Evolutionary conservation across 768 basidiomycete genomes (phyloP).

Genomic region (Termitomyces sp.): DNA sequence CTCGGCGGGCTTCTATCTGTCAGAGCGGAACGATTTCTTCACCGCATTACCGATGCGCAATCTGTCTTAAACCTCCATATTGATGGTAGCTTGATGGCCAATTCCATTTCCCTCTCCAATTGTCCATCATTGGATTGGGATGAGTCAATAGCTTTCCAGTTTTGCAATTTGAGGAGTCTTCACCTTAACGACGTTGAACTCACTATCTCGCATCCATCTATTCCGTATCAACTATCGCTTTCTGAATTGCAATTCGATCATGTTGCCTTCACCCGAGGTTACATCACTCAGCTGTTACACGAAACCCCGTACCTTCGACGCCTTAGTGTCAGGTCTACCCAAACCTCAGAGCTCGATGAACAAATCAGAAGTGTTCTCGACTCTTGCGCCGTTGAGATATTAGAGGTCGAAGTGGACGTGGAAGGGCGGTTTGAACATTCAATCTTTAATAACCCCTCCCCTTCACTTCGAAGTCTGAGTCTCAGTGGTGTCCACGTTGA

Average conservation of each 20-base stretch:
- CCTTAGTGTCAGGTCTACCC: constrained; percentile 30
- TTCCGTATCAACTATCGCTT: constrained; percentile 28
- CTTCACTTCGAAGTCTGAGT: constrained; percentile 31
- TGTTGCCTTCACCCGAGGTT: constrained; percentile 35
- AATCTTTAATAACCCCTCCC: constrained; percentile 25
- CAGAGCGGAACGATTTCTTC: constrained; percentile 42
- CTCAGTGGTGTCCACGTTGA: constrained; percentile 37
- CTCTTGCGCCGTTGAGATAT: constrained; percentile 32
- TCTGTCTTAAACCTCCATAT: constrained; percentile 36
- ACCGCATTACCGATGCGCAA: constrained; percentile 33
- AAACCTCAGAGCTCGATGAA: constrained; percentile 29
- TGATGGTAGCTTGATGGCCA: constrained; percentile 34
- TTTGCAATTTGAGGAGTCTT: constrained; percentile 36
- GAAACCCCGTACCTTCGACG: constrained; percentile 28
- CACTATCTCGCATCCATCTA: constrained; percentile 30
- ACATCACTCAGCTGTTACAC: constrained; percentile 32
- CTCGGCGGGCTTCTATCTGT: constrained; percentile 44
- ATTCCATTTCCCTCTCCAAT: constrained; percentile 17
- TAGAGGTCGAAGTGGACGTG: constrained; percentile 37
- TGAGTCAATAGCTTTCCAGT: constrained; percentile 39
- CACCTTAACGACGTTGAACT: constrained; percentile 38
- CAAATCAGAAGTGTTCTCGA: constrained; percentile 34
- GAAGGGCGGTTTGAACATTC: constrained; percentile 17
- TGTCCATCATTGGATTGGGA: constrained; percentile 48
- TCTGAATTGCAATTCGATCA: constrained; percentile 36